Evolutionary conservation across 768 basidiomycete species (phyloP), one percentile per base, ranked within the genome.

Genomic region (Boletus barrowsii): DNA sequence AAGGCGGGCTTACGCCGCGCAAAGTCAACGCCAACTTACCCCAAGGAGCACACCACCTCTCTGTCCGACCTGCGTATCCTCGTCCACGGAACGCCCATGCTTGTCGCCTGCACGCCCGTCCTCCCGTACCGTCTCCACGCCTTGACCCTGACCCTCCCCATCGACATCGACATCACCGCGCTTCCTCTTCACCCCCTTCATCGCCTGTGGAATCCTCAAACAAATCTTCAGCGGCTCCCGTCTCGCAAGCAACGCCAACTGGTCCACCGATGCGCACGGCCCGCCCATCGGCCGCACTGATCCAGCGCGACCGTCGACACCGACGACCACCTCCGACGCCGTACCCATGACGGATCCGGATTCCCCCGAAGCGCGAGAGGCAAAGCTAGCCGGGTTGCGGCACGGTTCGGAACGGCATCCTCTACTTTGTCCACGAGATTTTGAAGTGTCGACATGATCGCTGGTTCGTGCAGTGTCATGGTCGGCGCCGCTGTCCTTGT

Each of bases 171-270:
- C 44, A 9, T 4, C 47, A 37, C 30, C 24, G 33, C 53, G 30
- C 32, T 64, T 67, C 51, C 65, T 36, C 48, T 69, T 65, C 57
- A 41, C 5, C 4, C 42, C 18, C 10, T 35, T 50, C 53, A 56
- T n/a, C 8, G 26, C 11, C 13, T 26, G 54, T 13, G 58, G 60
- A 24, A 61, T 2, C 39, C 32, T 59, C 7, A 58, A 5, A 5
- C 11, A 26, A n/a, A 61, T 60, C 51, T 42, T 59, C 4, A 54
- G 30, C n/a, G 57, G 53, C 2, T 37, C 37, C n/a, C 58, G 50
- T 33, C 58, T 55, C 11, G 68, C 63, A 1, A 68, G 50, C 18
- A 36, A 0, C 17, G 26, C 32, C 6, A 69, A 39, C 32, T 69
- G 57, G 2, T 47, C 40, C 45, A 65, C 3, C 18, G 63, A 58